phyloP scores from a whole-genome alignment of 2,329 filamentous ascomycete species.

The Stylonectria norvegica region DNA sequence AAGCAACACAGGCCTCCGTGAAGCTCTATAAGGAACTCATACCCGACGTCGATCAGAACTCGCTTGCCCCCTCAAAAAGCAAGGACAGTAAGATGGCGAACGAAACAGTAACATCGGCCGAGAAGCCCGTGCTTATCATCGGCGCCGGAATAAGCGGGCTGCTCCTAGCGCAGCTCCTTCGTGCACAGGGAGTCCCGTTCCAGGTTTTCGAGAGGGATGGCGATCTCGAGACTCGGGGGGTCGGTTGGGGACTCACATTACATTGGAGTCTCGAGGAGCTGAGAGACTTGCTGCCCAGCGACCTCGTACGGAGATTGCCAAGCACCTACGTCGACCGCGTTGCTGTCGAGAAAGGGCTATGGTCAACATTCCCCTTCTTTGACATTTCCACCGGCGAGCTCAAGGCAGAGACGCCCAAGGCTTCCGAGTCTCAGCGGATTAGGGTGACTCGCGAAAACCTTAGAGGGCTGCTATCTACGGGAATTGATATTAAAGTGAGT shows the following conservation, averaged over 20 bases:
- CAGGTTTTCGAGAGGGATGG: constrained; percentile 52
- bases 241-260: constrained; percentile 62
- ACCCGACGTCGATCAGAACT: neutral
- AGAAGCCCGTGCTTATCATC: constrained; percentile 33
- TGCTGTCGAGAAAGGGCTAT: constrained; percentile 44
- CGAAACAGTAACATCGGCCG: neutral
- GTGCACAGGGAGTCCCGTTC: constrained; percentile 36
- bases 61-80: neutral
- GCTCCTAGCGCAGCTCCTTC: constrained; percentile 35
- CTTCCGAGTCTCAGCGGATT: constrained; percentile 43
- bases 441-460: constrained; percentile 47
- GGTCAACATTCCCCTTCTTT: constrained; percentile 52
- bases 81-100: neutral
- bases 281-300: constrained; percentile 46
- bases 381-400: constrained; percentile 50
- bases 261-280: constrained; percentile 59
- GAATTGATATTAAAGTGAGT: constrained; percentile 44
- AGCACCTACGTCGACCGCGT: constrained; percentile 53
- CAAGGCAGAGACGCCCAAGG: constrained; percentile 38
- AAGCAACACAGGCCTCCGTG: neutral
- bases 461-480: constrained; percentile 43
- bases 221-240: constrained; percentile 44
- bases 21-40: neutral
- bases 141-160: constrained; percentile 38
- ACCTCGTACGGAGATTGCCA: constrained; percentile 43